phyloP scores from a whole-genome alignment of 1,139 yeast genomes.

The Geotrichum fermentans region DNA sequence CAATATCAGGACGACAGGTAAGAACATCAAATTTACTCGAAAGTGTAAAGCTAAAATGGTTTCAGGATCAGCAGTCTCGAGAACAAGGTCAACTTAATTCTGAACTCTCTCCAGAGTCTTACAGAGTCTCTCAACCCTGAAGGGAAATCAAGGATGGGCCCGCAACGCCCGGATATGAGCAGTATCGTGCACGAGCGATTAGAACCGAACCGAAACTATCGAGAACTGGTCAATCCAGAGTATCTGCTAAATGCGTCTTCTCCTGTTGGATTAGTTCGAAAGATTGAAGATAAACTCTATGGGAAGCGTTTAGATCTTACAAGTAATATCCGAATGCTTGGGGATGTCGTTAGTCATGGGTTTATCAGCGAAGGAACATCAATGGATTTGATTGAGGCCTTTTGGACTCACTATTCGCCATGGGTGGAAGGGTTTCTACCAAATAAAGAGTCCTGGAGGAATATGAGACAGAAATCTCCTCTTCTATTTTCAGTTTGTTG shows the following conservation, averaged over 20 bases:
- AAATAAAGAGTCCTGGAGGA: slow-evolving; percentile 11
- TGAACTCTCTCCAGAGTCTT: slow-evolving; percentile 6
- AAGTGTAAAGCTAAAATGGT: too few relatives aligned
- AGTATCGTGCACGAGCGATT: not conserved
- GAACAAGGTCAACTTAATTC: slow-evolving; percentile 9
- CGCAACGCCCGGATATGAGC: not conserved
- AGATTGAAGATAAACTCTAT: slow-evolving; percentile 14
- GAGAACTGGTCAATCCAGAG: slow-evolving; percentile 17
- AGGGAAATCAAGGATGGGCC: not conserved
- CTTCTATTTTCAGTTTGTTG: slow-evolving; percentile 16
- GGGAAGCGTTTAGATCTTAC: slow-evolving; percentile 16
- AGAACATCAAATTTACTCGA: not conserved
- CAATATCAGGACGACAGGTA: not conserved
- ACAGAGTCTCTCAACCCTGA: slow-evolving; percentile 8
- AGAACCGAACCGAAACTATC: slow-evolving; percentile 8
- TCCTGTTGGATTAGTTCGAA: slow-evolving; percentile 17
- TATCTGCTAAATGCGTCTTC: slow-evolving; percentile 16
- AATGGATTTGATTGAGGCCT: slow-evolving; percentile 13
- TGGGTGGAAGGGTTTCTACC: slow-evolving; percentile 17
- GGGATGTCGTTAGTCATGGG: slow-evolving; percentile 19
- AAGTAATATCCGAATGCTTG: slow-evolving; percentile 10
- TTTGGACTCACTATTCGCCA: slow-evolving; percentile 19
- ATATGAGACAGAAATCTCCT: slow-evolving; percentile 11
- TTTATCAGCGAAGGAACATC: slow-evolving; percentile 13
- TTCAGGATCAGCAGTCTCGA: slow-evolving; percentile 10